Conservation (phyloP, 306 rosid species). For the Malus domestica region ASM211411v1 NC_041797.1:1871501-1872000, state of each 20-base stretch:
- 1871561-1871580: not conserved
- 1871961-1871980: not conserved
- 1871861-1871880: too few relatives aligned
- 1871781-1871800: not conserved
- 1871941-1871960: not conserved
- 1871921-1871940: not conserved
- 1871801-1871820: not conserved
- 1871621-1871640: not conserved
- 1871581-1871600: not conserved
- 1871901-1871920: not conserved
- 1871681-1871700: not conserved
- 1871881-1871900: not conserved
- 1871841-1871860: not conserved
- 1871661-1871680: not conserved
- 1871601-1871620: not conserved
- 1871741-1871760: not conserved
- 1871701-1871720: not conserved
- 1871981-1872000: not conserved
- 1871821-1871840: not conserved
- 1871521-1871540: not conserved
- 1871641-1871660: not conserved
- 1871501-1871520: too few relatives aligned
- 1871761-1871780: not conserved
- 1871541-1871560: not conserved
- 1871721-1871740: not conserved